phyloP scores from a whole-genome alignment of 2,329 filamentous ascomycete genomes.

The Penicillium sp. region DNA sequence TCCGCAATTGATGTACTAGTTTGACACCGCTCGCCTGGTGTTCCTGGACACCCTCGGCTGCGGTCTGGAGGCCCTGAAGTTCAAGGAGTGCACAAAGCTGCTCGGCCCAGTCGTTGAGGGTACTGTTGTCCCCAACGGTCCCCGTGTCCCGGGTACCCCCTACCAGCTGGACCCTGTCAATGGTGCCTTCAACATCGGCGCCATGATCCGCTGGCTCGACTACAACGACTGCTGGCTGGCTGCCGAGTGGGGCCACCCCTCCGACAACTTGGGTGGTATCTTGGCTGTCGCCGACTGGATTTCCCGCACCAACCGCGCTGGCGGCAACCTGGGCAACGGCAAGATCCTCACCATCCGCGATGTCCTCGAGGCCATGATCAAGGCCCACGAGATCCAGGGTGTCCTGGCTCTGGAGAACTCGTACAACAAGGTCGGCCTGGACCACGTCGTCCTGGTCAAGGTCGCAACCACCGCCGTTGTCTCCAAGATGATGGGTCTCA shows the following conservation, averaged over 20 bases:
- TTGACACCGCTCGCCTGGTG: constrained; percentile 94
- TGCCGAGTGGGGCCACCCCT: constrained; percentile 98
- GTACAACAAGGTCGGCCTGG: constrained; percentile 96
- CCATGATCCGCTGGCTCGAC: constrained; percentile 98
- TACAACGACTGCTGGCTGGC: constrained; percentile 99
- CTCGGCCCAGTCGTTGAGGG: constrained; percentile 90
- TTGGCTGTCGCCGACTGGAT: constrained; percentile 97
- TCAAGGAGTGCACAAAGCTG: constrained; percentile 94
- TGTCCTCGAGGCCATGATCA: constrained; percentile 96
- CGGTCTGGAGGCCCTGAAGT: constrained; percentile 90
- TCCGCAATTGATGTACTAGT: constrained; percentile 42
- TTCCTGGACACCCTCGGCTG: constrained; percentile 97
- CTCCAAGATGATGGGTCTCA: constrained; percentile 90
- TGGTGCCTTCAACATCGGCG: constrained; percentile 97
- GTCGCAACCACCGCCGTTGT: constrained; percentile 93
- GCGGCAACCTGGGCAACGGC: constrained; percentile 68
- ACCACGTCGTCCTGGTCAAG: constrained; percentile 98
- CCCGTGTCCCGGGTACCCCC: constrained; percentile 85
- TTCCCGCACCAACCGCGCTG: constrained; percentile 87
- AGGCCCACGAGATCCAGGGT: constrained; percentile 98
- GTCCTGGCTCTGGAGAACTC: constrained; percentile 96
- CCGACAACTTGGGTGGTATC: constrained; percentile 96
- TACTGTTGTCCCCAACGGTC: constrained; percentile 87
- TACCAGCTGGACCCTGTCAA: constrained; percentile 95
- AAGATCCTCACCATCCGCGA: constrained; percentile 88